These are phyloP conservation scores for Pseudogymnoascus destructans DNA, from an alignment of 2,329 filamentous ascomycete species.

Conservation along the genomic window DNA sequence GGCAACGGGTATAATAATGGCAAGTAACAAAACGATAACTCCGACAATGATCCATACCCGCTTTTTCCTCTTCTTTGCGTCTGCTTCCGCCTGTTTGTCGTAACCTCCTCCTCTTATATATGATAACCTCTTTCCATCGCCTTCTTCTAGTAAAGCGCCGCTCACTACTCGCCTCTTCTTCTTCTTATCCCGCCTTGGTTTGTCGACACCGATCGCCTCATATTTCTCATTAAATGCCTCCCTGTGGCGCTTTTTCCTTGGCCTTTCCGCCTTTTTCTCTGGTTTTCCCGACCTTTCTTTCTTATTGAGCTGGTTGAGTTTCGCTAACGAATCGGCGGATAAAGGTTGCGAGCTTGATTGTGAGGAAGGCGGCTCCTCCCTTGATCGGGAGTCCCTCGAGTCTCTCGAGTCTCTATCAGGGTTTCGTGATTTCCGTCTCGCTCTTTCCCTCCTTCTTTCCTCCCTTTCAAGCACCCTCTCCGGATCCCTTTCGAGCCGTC, in stretches of 20 bases:
- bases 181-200: slow-evolving; percentile 20
- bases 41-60: slow-evolving; percentile 49
- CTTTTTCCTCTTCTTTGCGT: slow-evolving; percentile 43
- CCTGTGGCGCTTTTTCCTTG: slow-evolving; percentile 17
- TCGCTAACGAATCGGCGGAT: slow-evolving; percentile 24
- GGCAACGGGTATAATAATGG: slow-evolving; percentile 55
- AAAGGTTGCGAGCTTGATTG: slow-evolving; percentile 21
- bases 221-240: slow-evolving; percentile 19
- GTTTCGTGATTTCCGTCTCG: background rate
- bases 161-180: slow-evolving; percentile 54
- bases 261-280: slow-evolving; percentile 4
- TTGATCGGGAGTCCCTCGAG: background rate
- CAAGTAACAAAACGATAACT: slow-evolving; percentile 40
- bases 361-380: slow-evolving; percentile 14
- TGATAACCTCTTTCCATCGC: slow-evolving; percentile 39
- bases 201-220: slow-evolving; percentile 17
- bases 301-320: slow-evolving; percentile 22
- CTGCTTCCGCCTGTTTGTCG: slow-evolving; percentile 30
- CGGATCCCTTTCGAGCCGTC: background rate
- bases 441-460: slow-evolving; percentile 1
- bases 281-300: slow-evolving; percentile 12
- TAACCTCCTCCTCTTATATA: slow-evolving; percentile 35
- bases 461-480: background rate
- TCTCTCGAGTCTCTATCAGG: background rate
- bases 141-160: slow-evolving; percentile 57